Conservation (phyloP, 2,329 filamentous ascomycete genomes). For the Lecanoromycetidae sp. region DNA sequence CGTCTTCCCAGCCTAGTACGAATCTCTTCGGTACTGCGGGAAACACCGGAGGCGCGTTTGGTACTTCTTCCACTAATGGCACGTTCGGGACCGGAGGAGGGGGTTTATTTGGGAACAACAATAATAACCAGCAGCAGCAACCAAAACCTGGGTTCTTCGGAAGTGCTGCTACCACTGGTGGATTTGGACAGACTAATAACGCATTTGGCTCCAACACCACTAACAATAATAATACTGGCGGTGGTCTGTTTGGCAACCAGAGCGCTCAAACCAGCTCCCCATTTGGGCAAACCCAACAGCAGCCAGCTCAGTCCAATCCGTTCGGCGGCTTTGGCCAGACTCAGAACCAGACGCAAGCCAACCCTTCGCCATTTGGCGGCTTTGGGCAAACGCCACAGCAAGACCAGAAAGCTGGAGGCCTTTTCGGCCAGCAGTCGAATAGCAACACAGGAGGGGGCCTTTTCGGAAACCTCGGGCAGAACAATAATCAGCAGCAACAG, state of each 20-base stretch:
- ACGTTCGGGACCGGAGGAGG: constrained; percentile 27
- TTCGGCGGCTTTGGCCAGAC: constrained; percentile 18
- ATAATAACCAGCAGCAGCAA: constrained; percentile 25
- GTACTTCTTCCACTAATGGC: constrained; percentile 23
- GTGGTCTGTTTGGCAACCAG: constrained; percentile 33
- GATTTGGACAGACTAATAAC: constrained; percentile 26
- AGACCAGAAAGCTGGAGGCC: constrained; percentile 29
- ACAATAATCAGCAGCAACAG: constrained; percentile 24
- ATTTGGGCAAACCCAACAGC: constrained; percentile 25
- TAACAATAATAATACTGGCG: constrained; percentile 30
- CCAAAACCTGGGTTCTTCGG: constrained; percentile 27
- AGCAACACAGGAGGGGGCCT: constrained; percentile 22
- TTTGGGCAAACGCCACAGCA: constrained; percentile 35
- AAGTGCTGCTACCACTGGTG: constrained; percentile 28
- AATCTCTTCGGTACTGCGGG: constrained; percentile 37
- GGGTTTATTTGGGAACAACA: constrained; percentile 32
- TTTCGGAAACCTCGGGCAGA: constrained; percentile 30
- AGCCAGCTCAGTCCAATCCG: constrained; percentile 13
- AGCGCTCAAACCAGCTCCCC: constrained; percentile 29
- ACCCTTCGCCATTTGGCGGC: constrained; percentile 25
- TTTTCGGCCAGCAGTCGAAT: constrained; percentile 19
- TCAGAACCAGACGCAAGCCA: constrained; percentile 25
- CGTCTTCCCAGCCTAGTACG: constrained; percentile 25
- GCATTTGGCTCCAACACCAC: constrained; percentile 35
- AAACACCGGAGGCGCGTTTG: constrained; percentile 25